Evolutionary conservation across 345 rosid species (phyloP).

Genomic region (Bruguiera gymnorhiza): DNA sequence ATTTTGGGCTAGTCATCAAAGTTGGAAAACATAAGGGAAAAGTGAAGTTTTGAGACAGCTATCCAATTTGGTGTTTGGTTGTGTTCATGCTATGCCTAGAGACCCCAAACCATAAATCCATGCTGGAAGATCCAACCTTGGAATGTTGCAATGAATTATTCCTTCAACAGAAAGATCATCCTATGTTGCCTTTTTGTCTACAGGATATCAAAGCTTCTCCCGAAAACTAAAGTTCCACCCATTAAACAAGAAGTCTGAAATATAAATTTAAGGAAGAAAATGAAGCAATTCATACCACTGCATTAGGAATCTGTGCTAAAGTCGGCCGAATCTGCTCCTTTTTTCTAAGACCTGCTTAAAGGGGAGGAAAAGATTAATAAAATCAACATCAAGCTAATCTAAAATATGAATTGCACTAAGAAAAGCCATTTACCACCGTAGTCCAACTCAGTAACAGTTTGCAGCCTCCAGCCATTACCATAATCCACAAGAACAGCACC

Average conservation of each 20-base stretch:
- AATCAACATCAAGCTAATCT: background rate
- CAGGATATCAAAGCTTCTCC: background rate
- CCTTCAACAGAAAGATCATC: background rate
- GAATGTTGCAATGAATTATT: background rate
- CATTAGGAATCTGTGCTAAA: constrained; percentile 10
- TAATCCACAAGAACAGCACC: constrained; percentile 58
- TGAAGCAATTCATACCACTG: constrained; percentile 22
- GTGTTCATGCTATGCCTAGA: too few species aligned
- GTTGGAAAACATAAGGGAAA: too few species aligned
- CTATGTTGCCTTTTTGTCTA: background rate
- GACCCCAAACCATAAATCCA: too few species aligned
- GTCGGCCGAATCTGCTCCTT: constrained; percentile 10
- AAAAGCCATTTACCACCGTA: constrained; percentile 28
- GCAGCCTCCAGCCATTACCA: constrained; percentile 68
- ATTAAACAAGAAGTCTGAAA: background rate
- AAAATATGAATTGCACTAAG: background rate
- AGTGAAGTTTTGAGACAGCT: too few species aligned
- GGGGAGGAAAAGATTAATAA: background rate
- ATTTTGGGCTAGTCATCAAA: too few species aligned
- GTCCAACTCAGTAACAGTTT: constrained; percentile 46
- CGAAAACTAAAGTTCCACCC: background rate
- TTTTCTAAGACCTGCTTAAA: constrained; percentile 32
- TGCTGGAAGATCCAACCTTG: background rate
- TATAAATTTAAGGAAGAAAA: background rate
- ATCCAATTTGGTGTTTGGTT: too few species aligned